These are phyloP conservation scores for Teunomyces stri DNA, from an alignment of 805 yeast species.

Conservation along the genomic window DNA sequence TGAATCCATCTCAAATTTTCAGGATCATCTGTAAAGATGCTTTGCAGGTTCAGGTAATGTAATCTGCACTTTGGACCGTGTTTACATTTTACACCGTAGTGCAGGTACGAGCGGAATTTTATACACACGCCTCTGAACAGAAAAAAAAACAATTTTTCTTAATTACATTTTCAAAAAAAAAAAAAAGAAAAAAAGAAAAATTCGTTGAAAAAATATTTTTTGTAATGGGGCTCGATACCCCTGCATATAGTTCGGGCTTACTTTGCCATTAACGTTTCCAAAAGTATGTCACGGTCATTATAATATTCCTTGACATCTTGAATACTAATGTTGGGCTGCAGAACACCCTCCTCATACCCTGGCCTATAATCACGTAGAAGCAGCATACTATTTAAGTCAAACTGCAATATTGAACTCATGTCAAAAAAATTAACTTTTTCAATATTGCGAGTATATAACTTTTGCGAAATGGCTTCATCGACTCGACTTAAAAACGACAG, in stretches of 20 bases:
- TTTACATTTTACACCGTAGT: background rate
- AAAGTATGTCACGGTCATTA: conserved; percentile 13
- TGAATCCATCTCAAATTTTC: background rate
- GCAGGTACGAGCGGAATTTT: too few species aligned
- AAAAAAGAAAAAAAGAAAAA: background rate
- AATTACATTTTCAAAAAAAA: background rate
- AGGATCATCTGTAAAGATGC: background rate
- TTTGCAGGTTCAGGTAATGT: background rate
- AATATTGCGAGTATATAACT: conserved; percentile 24
- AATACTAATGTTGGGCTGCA: conserved; percentile 4
- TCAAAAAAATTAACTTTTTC: conserved; percentile 25
- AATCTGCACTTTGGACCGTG: background rate
- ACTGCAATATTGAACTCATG: conserved; percentile 17
- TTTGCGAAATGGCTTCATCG: conserved; percentile 20
- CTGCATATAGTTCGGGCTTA: background rate
- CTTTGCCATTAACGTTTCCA: background rate
- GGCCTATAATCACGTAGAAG: conserved; percentile 27
- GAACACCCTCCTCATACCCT: conserved; percentile 5
- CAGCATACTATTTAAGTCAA: conserved; percentile 21
- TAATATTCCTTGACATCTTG: conserved; percentile 17
- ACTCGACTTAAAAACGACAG: conserved; percentile 15
- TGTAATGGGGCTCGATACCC: background rate
- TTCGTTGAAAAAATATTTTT: background rate
- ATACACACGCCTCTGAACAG: too few species aligned
- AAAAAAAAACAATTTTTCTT: too few species aligned